phyloP scores from a whole-genome alignment of 257 asterid species.

The Sherardia arvensis region DNA sequence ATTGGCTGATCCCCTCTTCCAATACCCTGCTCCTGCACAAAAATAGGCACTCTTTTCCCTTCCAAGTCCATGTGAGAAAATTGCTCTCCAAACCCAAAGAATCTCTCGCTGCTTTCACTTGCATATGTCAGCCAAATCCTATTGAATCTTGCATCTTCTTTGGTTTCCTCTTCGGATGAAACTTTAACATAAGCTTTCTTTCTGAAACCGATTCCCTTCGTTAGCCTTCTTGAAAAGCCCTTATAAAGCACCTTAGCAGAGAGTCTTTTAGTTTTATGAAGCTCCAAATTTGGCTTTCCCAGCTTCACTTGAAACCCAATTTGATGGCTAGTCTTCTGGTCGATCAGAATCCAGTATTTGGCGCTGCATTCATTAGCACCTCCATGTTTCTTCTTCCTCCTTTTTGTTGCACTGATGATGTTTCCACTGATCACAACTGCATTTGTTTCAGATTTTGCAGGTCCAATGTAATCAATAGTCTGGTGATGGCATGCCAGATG shows the following conservation, averaged over 20 bases:
- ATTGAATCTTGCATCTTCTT: conserved; percentile 35
- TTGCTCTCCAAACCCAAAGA: conserved; percentile 91
- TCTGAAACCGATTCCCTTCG: conserved; percentile 31
- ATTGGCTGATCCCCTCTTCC: conserved; percentile 99
- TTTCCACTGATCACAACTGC: conserved; percentile 55
- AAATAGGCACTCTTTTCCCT: conserved; percentile 76
- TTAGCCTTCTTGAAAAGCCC: conserved; percentile 32
- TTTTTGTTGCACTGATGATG: conserved; percentile 30
- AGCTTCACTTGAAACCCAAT: conserved; percentile 66
- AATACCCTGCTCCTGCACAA: conserved; percentile 96
- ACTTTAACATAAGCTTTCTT: conserved; percentile 28
- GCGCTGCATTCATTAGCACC: conserved; percentile 27
- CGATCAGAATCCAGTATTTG: conserved; percentile 67
- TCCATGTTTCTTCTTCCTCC: conserved; percentile 13
- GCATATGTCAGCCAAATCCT: conserved; percentile 67
- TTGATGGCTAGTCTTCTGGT: conserved; percentile 55
- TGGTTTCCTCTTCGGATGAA: conserved; percentile 51
- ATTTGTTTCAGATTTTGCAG: conserved; percentile 21
- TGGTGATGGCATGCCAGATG: conserved; percentile 64
- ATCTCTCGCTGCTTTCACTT: conserved; percentile 69
- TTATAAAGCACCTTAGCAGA: conserved; percentile 44
- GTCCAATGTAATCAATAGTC: conserved; percentile 48
- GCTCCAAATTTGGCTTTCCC: conserved; percentile 41
- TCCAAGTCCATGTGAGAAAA: conserved; percentile 80
- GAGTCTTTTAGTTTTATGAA: conserved; percentile 29